Base-by-base conservation (phyloP, 163 green algal genomes). In the Prototheca stagnorum region DNA sequence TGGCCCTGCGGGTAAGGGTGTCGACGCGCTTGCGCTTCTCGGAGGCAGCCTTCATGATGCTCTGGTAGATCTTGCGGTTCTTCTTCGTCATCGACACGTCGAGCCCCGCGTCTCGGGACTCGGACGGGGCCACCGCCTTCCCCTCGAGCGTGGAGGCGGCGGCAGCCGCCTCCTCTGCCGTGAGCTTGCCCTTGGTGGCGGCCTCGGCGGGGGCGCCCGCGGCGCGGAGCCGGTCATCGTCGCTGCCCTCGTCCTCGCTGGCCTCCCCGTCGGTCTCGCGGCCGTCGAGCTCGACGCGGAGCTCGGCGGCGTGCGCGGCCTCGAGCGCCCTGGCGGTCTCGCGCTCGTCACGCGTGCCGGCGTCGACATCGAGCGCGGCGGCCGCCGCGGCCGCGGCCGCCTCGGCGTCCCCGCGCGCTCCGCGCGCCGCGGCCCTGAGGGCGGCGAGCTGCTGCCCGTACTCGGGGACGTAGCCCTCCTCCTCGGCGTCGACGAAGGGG, bases 21-120 rank as follows among this genome's bases (percentile, higher is more conserved):
- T 63, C 59, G 23, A 74, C 69, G 15, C 63, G 53, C 24, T 58
- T 53, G 14, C 25, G n/a, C 54, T 85, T 84, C 21, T 54, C 72
- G 12, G 54, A 64, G 44, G 68, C 53, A 22, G 65, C 65, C 14
- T 68, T 64, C 46, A 82, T 70, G 35, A 93, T 79, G 37, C 71
- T 59, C 39, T 86, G 75, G 63, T 94, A 96, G 51, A 92, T 51
- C 61, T 85, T 86, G n/a, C 70, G 57, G 17, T 61, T 68, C 70
- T 93, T 93, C 44, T 79, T 66, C 9, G 70, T 83, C 77, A 96
- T 92, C 76, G n/a, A n/a, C n/a, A n/a, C n/a, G n/a, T n/a, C n/a
- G n/a, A n/a, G n/a, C n/a, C n/a, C n/a, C n/a, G n/a, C n/a, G n/a
- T n/a, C n/a, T n/a, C n/a, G n/a, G n/a, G n/a, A n/a, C n/a, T n/a